Conservation (phyloP, 306 rosid genomes). For the Prunus kanzakura region DNA sequence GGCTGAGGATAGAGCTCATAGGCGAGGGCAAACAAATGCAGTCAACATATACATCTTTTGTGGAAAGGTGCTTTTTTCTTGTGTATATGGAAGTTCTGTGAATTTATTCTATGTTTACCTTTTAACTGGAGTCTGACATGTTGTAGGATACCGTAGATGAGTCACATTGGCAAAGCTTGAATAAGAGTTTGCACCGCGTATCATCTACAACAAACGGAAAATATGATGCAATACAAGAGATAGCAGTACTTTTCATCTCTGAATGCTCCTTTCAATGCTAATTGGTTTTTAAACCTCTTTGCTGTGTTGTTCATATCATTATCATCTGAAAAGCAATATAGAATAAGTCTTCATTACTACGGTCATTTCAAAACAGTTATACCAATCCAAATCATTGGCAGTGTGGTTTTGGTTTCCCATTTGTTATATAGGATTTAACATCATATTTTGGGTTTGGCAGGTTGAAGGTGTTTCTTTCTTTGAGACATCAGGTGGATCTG, state of each 20-base stretch:
- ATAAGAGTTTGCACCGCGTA: conserved; percentile 72
- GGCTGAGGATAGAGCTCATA: conserved; percentile 99
- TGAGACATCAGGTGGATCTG: conserved; percentile 37
- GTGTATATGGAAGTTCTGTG: conserved; percentile 13
- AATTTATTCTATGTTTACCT: conserved; percentile 14
- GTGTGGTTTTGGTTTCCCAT: conserved; percentile 4
- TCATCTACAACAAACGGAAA: conserved; percentile 85
- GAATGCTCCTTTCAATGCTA: not conserved
- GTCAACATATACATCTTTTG: conserved; percentile 84
- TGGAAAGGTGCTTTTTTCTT: conserved; percentile 68
- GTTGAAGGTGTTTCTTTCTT: conserved; percentile 71
- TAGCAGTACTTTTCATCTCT: conserved; percentile 40
- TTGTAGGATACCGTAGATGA: conserved; percentile 80
- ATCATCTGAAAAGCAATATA: not conserved
- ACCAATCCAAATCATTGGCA: not conserved
- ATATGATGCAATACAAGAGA: conserved; percentile 69
- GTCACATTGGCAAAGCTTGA: conserved; percentile 69
- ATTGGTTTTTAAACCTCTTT: not conserved
- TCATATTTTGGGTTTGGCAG: conserved; percentile 41
- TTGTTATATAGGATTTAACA: conserved; percentile 14
- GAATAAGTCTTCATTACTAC: not conserved
- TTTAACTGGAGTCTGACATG: conserved; percentile 19
- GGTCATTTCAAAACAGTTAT: not conserved
- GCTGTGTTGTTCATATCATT: not conserved
- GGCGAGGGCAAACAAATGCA: conserved; percentile 90